phyloP scores from a whole-genome alignment of 305 asterid genomes.

The Coffea humblotiana region DNA sequence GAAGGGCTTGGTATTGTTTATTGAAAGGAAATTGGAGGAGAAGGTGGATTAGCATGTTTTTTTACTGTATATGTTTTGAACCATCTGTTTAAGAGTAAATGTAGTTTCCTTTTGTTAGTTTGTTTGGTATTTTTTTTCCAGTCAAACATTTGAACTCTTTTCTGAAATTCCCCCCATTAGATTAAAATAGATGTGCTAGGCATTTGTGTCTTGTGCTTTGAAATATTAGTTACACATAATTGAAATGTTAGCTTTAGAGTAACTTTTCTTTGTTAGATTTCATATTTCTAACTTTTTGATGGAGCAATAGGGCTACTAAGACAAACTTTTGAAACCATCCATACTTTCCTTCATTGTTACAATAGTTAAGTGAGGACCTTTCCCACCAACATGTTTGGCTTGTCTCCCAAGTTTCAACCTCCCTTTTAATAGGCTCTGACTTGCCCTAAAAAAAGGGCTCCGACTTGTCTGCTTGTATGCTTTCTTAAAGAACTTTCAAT shows the following conservation, averaged over 20 bases:
- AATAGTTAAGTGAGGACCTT: neutral
- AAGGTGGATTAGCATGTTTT: slow-evolving; percentile 48
- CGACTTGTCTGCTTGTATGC: neutral
- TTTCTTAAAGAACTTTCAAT: slow-evolving; percentile 13
- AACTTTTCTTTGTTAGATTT: neutral
- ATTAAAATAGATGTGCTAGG: neutral
- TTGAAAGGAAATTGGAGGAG: slow-evolving; percentile 82
- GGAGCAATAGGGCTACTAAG: neutral
- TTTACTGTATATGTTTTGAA: neutral
- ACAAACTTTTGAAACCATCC: neutral
- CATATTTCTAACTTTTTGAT: neutral
- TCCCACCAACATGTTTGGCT: neutral
- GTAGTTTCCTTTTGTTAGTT: neutral
- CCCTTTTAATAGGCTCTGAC: neutral
- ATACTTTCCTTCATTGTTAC: neutral
- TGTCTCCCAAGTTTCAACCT: neutral
- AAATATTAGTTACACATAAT: neutral
- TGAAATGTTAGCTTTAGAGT: neutral
- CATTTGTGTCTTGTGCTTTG: neutral
- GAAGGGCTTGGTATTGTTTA: slow-evolving; percentile 88
- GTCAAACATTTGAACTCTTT: neutral
- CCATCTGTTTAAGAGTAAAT: neutral
- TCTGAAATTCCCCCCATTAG: neutral
- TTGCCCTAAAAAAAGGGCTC: too few species aligned
- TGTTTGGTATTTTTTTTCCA: neutral